Conservation (phyloP, 2,329 filamentous ascomycete genomes). For the Fusarium penzigii region DNA sequence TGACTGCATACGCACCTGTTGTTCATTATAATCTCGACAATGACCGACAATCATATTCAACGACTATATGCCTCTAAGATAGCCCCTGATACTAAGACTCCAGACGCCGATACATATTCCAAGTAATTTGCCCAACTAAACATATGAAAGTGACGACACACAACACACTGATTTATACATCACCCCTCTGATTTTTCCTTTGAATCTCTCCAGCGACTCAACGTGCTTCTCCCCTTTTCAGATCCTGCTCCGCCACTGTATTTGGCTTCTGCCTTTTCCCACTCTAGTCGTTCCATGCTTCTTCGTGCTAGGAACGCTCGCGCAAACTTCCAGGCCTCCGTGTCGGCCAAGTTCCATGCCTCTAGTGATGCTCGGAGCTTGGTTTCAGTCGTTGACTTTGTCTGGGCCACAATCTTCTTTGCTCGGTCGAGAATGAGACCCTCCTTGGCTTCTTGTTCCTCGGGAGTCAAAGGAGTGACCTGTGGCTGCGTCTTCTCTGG, state of each 20-base stretch:
- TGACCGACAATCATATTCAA: neutral
- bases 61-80: neutral
- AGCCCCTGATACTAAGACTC: neutral
- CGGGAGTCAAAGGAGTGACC: slow-evolving; percentile 40
- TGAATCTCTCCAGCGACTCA: slow-evolving; percentile 39
- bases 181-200: slow-evolving; percentile 9
- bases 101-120: neutral
- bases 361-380: slow-evolving; percentile 57
- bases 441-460: slow-evolving; percentile 57
- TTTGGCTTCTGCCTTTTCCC: slow-evolving; percentile 69
- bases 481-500: slow-evolving; percentile 46
- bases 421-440: slow-evolving; percentile 49
- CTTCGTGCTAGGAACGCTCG: slow-evolving; percentile 66
- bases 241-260: slow-evolving; percentile 64
- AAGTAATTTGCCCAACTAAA: neutral
- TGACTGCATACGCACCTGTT: neutral
- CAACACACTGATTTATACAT: neutral
- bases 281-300: slow-evolving; percentile 63
- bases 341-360: slow-evolving; percentile 70
- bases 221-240: slow-evolving; percentile 42
- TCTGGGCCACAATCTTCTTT: slow-evolving; percentile 52
- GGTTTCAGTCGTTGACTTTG: slow-evolving; percentile 45
- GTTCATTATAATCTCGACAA: neutral
- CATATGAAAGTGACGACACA: neutral
- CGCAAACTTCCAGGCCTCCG: slow-evolving; percentile 76